These are phyloP conservation scores for Aquilaria yunnanensis DNA, from an alignment of 345 rosid species.

Conservation along the genomic window DNA sequence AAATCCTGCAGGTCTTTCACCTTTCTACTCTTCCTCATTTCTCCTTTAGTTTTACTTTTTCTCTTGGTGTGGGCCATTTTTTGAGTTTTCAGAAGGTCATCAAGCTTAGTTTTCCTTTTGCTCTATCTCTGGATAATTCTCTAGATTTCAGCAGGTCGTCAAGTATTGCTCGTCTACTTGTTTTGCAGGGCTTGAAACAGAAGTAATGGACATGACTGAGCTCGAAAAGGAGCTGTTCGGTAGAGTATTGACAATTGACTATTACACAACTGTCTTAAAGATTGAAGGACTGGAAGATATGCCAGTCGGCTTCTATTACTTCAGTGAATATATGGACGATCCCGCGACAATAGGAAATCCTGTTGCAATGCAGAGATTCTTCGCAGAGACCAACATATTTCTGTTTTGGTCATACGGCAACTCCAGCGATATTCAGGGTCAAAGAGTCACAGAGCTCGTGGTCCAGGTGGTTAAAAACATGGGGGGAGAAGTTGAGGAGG, in stretches of 20 bases:
- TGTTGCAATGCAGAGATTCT: slow-evolving; percentile 69
- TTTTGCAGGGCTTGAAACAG: slow-evolving; percentile 34
- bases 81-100: not conserved
- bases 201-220: slow-evolving; percentile 40
- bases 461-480: slow-evolving; percentile 29
- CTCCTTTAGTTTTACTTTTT: not conserved
- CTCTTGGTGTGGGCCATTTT: not conserved
- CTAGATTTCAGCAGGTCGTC: too few species aligned
- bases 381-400: slow-evolving; percentile 50
- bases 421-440: slow-evolving; percentile 33
- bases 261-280: slow-evolving; percentile 56
- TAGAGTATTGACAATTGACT: slow-evolving; percentile 58
- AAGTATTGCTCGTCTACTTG: not conserved
- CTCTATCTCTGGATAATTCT: too few species aligned
- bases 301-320: slow-evolving; percentile 58
- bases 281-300: slow-evolving; percentile 50
- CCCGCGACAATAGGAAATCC: slow-evolving; percentile 61
- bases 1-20: slow-evolving; percentile 30
- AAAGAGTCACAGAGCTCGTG: slow-evolving; percentile 34
- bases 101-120: not conserved
- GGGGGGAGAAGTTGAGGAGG: slow-evolving; percentile 45
- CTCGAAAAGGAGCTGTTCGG: slow-evolving; percentile 48
- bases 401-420: slow-evolving; percentile 71
- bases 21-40: not conserved
- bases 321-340: slow-evolving; percentile 60